phyloP scores from a whole-genome alignment of 2,329 filamentous ascomycete genomes.

The Chalara sp. region DNA sequence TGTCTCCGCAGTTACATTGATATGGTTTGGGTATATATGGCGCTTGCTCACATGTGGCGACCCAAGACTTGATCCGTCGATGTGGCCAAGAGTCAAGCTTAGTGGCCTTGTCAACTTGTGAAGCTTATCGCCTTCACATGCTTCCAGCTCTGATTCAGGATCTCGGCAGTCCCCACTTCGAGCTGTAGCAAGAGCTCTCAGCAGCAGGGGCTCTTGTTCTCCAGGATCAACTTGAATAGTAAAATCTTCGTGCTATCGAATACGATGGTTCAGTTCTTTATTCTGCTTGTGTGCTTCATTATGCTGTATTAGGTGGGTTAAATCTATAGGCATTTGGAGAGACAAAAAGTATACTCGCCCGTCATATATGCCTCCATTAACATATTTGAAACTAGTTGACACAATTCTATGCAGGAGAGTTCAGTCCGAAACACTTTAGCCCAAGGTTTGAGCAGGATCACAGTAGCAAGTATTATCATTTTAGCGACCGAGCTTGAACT shows the following conservation, averaged over 20 bases:
- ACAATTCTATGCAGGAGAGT: no score
- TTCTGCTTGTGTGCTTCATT: constrained; percentile 6
- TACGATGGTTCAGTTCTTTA: constrained; percentile 6
- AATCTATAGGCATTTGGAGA: no score
- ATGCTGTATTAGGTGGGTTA: not conserved
- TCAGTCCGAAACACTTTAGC: no score
- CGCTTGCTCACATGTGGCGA: constrained; percentile 4
- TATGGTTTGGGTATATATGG: constrained; percentile 10
- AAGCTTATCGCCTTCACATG: constrained; percentile 4
- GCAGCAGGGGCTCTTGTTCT: constrained; percentile 11
- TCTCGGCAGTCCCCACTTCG: not conserved
- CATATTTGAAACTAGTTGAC: no score
- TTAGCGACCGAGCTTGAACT: constrained; percentile 17
- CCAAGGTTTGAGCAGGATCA: no score
- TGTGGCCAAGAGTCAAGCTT: constrained; percentile 8
- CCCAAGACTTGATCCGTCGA: constrained; percentile 8
- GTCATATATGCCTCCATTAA: not conserved
- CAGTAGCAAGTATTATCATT: constrained; percentile 3
- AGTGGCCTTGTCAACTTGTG: constrained; percentile 9
- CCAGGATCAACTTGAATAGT: constrained; percentile 6
- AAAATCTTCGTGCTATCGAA: constrained; percentile 7
- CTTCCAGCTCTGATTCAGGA: constrained; percentile 15
- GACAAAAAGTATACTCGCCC: not conserved
- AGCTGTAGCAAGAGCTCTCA: constrained; percentile 1
- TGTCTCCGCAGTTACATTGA: constrained; percentile 10